Evolutionary conservation across 768 basidiomycete species (phyloP), one percentile per base, ranked within the genome.

Genomic region (Boletus tomentosulus): DNA sequence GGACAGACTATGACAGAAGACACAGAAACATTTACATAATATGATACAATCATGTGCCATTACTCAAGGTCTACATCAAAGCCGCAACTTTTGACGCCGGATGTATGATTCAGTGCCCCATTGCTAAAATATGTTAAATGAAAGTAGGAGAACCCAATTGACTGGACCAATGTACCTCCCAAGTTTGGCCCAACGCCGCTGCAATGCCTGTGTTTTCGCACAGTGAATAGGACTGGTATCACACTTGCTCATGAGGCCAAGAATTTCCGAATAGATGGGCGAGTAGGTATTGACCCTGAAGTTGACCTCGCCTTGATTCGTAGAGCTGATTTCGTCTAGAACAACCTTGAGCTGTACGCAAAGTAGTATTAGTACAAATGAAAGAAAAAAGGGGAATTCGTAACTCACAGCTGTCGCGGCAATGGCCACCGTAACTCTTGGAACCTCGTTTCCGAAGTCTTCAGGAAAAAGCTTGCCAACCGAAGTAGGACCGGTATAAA

Each of bases 401-500:
- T 16, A n/a, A n/a, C 35, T 4, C 3, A 38, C 37, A 16, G 16
- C 37, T 38, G n/a, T 38, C 3, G n/a, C n/a, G 13, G 37, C 37
- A 16, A 38, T 15, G 8, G 37, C 37, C 16, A 38, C 37, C 16
- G 8, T 38, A 13, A 8, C n/a, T 13, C 37, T 38, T 8, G 8
- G 37, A 19, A 38, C 15, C 13, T 3, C 13, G 13, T 15, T 8
- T 19, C 6, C 3, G 37, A 59, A 59, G 8, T 56, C 58, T 13
- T 56, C 31, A 1, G 39, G 49, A 34, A 53, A 56, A 3, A 56
- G 39, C 8, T 51, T 35, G 6, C 50, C 19, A 2, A 56, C 34
- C 2, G 31, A 24, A 22, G 15, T 43, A n/a, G 47, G 3, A 15
- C 55, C 42, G 1, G 44, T 54, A 13, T 59, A 56, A 11, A 57